phyloP scores from a whole-genome alignment of 73 alveolate species.

The Paramecium octaurelia region DNA sequence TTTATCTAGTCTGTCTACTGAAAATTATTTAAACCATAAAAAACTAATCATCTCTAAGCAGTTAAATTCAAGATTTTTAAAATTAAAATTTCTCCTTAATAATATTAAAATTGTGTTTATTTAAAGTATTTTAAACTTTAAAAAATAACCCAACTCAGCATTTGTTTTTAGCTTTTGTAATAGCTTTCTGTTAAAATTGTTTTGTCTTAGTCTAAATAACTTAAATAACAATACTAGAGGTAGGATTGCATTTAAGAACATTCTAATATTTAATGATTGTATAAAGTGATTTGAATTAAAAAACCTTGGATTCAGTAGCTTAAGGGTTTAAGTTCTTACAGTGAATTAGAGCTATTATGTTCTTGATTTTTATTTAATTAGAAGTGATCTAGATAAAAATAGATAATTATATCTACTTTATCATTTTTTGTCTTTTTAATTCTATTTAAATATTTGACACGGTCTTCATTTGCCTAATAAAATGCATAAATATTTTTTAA shows the following conservation, averaged over 20 bases:
- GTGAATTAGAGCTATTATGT: too few relatives aligned
- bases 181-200: too few relatives aligned
- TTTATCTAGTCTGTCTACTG: neutral
- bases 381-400: too few relatives aligned
- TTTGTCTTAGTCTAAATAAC: slow-evolving; percentile 32
- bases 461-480: too few relatives aligned
- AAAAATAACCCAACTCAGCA: neutral
- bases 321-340: too few relatives aligned
- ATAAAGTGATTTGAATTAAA: neutral
- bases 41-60: neutral
- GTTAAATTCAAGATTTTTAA: neutral
- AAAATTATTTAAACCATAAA: neutral
- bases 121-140: slow-evolving; percentile 29
- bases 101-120: neutral
- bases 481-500: too few relatives aligned
- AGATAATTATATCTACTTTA: too few relatives aligned
- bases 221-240: slow-evolving; percentile 16
- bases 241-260: neutral
- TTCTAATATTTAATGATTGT: neutral
- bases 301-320: neutral
- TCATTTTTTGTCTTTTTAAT: neutral
- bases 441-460: neutral
- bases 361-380: too few relatives aligned
- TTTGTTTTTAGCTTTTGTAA: too few relatives aligned
- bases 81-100: slow-evolving; percentile 29